phyloP scores from a whole-genome alignment of 2,329 filamentous ascomycete species.

The Neobulgaria alba region DNA sequence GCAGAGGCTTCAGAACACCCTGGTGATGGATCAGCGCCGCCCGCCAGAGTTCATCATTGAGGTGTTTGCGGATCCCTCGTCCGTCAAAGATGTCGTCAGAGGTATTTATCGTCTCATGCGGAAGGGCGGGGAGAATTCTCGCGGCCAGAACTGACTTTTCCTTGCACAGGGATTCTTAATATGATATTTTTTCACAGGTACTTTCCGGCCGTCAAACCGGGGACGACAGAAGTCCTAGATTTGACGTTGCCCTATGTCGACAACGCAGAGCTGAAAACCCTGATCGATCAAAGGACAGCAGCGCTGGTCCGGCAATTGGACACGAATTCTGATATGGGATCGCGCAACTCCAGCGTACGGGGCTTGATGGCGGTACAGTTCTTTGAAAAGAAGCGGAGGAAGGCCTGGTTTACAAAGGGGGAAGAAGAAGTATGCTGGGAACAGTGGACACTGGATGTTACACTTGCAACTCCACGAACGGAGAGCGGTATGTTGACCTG shows the following conservation, averaged over 20 bases:
- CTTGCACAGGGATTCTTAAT: slow-evolving; percentile 68
- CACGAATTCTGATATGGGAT: slow-evolving; percentile 40
- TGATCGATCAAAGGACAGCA: slow-evolving; percentile 82
- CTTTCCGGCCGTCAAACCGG: slow-evolving; percentile 78
- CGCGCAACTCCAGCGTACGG: slow-evolving; percentile 48
- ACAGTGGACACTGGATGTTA: slow-evolving; percentile 87
- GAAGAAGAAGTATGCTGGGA: slow-evolving; percentile 98
- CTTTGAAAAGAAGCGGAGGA: slow-evolving; percentile 83
- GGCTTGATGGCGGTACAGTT: slow-evolving; percentile 84
- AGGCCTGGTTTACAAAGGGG: slow-evolving; percentile 69
- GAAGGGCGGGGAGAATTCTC: background rate
- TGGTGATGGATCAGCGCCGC: slow-evolving; percentile 50
- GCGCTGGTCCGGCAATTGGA: slow-evolving; percentile 72
- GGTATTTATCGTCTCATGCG: slow-evolving; percentile 42
- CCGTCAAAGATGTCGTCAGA: slow-evolving; percentile 87
- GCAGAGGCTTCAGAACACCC: slow-evolving; percentile 11
- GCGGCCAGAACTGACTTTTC: slow-evolving; percentile 5
- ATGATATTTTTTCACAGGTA: slow-evolving; percentile 99
- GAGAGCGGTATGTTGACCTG: slow-evolving; percentile 61
- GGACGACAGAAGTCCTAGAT: slow-evolving; percentile 82
- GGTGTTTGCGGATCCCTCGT: slow-evolving; percentile 83
- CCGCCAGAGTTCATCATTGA: slow-evolving; percentile 89
- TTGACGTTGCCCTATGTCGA: slow-evolving; percentile 83
- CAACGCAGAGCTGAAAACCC: slow-evolving; percentile 82
- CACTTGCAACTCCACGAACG: slow-evolving; percentile 80